phyloP scores from a whole-genome alignment of 331 rosid genomes.

The Saraca asoca region DNA sequence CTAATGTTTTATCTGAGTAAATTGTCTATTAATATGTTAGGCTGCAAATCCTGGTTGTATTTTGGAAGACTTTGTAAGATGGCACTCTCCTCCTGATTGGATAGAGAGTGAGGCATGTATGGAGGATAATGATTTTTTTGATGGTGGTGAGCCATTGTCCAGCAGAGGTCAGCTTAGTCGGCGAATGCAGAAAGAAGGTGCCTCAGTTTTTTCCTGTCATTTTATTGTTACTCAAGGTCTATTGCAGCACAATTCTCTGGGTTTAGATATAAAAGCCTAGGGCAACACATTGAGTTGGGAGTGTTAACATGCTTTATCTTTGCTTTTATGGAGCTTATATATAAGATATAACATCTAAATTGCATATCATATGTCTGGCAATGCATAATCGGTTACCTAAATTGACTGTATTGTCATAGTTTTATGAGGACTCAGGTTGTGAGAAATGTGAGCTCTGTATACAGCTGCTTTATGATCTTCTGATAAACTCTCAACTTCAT shows the following conservation, averaged over 20 bases:
- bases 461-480: conserved; percentile 14
- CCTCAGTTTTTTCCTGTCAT: conserved; percentile 7
- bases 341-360: conserved; percentile 24
- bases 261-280: conserved; percentile 2
- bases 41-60: conserved; percentile 99
- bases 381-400: conserved; percentile 20
- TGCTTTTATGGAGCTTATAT: neutral
- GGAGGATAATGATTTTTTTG: conserved; percentile 53
- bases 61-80: conserved; percentile 95
- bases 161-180: conserved; percentile 82
- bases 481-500: conserved; percentile 13
- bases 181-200: conserved; percentile 98
- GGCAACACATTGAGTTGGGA: conserved; percentile 16
- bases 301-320: neutral
- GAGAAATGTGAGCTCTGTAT: conserved; percentile 5
- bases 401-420: conserved; percentile 14
- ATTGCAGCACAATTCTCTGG: conserved; percentile 23
- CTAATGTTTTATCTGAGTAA: conserved; percentile 33
- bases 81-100: conserved; percentile 99
- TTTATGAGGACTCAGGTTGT: conserved; percentile 13
- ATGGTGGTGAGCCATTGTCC: conserved; percentile 47
- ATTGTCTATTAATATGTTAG: conserved; percentile 46
- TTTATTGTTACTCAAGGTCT: conserved; percentile 27
- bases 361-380: conserved; percentile 11
- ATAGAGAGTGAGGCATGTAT: conserved; percentile 59